Conservation (phyloP, 2,329 filamentous ascomycete genomes). For the Sarocladium kiliense region DNA sequence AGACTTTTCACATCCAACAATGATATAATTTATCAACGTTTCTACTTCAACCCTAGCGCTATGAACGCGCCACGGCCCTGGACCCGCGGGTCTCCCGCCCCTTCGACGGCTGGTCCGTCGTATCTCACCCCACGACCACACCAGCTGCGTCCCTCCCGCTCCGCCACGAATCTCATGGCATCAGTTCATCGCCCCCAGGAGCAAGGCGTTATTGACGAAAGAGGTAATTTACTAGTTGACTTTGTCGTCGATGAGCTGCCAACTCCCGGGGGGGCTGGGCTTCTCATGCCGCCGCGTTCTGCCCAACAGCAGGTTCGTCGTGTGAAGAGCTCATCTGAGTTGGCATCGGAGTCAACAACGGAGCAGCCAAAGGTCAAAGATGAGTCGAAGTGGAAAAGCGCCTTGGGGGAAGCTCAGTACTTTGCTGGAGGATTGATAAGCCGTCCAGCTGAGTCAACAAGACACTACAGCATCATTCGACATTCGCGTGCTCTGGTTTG, state of each 20-base stretch:
- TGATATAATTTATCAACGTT: neutral
- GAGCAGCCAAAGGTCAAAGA: constrained; percentile 7
- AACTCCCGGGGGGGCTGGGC: constrained; percentile 16
- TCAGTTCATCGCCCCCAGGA: constrained; percentile 7
- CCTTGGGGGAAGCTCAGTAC: constrained; percentile 54
- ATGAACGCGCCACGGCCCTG: constrained; percentile 1
- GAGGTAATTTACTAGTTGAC: constrained; percentile 10
- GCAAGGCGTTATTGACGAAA: constrained; percentile 8
- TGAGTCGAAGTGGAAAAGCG: constrained; percentile 36
- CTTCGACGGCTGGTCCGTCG: neutral
- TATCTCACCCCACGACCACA: constrained; percentile 2
- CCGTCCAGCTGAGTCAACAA: constrained; percentile 59
- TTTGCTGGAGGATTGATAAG: constrained; percentile 60
- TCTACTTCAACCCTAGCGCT: neutral
- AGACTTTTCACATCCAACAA: neutral
- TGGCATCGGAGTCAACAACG: constrained; percentile 14
- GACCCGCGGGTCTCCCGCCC: neutral
- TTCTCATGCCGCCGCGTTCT: constrained; percentile 19
- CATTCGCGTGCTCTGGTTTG: constrained; percentile 61
- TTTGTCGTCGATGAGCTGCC: constrained; percentile 13
- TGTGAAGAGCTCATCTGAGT: constrained; percentile 26
- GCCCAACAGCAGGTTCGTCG: constrained; percentile 17
- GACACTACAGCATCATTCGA: constrained; percentile 61
- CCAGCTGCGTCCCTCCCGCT: constrained; percentile 10
- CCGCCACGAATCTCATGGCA: constrained; percentile 12